Percentiles rank a stretch among this genome's conserved stretches.
phyloP scores from a whole-genome alignment of 805 yeast genomes.

The Torulaspora delbrueckii region DNA sequence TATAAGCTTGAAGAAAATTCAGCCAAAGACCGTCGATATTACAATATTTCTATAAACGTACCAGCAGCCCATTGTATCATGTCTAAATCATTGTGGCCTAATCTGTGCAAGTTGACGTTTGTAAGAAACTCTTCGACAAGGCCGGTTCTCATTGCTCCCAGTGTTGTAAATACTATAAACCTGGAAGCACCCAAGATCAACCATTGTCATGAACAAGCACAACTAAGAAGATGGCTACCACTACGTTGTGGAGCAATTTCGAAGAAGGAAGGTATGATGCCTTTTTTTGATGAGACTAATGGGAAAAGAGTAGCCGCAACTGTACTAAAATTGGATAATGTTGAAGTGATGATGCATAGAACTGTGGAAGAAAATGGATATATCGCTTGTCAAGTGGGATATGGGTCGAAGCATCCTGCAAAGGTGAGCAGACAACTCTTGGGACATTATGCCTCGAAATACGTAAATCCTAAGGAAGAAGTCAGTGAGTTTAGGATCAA shows the following conservation, averaged over 20 bases:
- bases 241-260: constrained; percentile 81
- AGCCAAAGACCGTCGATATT: not conserved
- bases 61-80: not conserved
- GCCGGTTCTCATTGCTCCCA: constrained; percentile 36
- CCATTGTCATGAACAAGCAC: constrained; percentile 65
- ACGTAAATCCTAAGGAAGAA: constrained; percentile 75
- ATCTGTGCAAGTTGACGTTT: constrained; percentile 2
- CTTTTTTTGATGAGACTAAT: constrained; percentile 60
- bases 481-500: constrained; percentile 77
- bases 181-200: constrained; percentile 45
- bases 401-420: constrained; percentile 58
- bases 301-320: constrained; percentile 81
- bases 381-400: constrained; percentile 82
- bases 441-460: constrained; percentile 73
- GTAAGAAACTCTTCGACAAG: constrained; percentile 16
- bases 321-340: constrained; percentile 77
- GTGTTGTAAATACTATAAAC: constrained; percentile 28
- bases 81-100: constrained; percentile 6
- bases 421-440: constrained; percentile 62
- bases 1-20: not conserved
- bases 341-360: constrained; percentile 75
- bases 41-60: not conserved
- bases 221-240: constrained; percentile 66
- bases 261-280: constrained; percentile 83
- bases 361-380: constrained; percentile 73